Evolutionary conservation across 768 basidiomycete genomes (phyloP), one percentile per base, ranked within the genome.

Genomic region (Podaxis carcinomalis): DNA sequence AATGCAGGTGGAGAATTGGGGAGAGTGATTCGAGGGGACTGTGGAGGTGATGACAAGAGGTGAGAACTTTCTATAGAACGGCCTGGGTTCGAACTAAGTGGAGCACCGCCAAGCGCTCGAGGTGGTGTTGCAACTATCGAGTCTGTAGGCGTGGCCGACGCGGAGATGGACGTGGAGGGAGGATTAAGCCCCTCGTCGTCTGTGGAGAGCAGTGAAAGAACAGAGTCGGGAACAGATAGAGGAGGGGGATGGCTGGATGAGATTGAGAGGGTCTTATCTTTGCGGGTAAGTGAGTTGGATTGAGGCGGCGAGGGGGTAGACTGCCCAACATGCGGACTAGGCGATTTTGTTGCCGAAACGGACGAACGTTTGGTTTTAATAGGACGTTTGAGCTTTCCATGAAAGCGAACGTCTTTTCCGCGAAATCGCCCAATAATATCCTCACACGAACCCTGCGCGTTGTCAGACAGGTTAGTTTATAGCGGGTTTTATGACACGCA

Each of bases 391-490:
- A 95, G 81, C 65, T 85, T 89, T 2, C 81, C 78, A 62, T 85
- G 85, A 68, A 93, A 90, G 5, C 75, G 81, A 9, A 95, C 92
- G 60, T 87, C 76, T 21, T 71, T 64, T 0, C 81, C 85, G 16
- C 75, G 73, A 68, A 95, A 93, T 4, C 84, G 80, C 9, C 92
- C 92, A 2, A 94, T 89, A 56, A 94, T 89, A 56, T 88, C 92
- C 74, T 95, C 92, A 68, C 92, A 95, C 65, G 87, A 90, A 3
- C 93, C 92, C 91, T 92, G 65, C 0, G 51, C 21, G 56, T 14
- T 13, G 25, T 16, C 44, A 62, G 13, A 56, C 32, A 23, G 44
- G 51, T 19, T 40, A 14, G 23, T 44, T 44, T 7, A 40, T 35
- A 25, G 35, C 32, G 5, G 16, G 11, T 7, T 25, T 14, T 60